Percentiles rank a stretch among this genome's conserved stretches.
Evolutionary conservation across 2,329 filamentous ascomycete species (phyloP).

Genomic region (Coniochaeta hoffmannii): DNA sequence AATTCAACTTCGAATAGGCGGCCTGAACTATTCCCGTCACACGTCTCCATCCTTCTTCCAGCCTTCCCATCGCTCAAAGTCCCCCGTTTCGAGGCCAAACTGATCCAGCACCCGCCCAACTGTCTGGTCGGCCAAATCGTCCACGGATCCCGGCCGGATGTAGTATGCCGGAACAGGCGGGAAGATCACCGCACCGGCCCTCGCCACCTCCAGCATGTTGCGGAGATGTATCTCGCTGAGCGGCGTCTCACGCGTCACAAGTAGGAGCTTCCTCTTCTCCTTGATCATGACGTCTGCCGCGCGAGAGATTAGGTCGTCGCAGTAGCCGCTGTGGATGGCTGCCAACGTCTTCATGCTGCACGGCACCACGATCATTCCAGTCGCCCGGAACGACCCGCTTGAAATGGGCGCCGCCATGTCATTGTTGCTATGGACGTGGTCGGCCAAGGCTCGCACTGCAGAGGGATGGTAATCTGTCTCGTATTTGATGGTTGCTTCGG

Average conservation of each 20-base stretch:
- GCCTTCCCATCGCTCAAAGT: constrained; percentile 31
- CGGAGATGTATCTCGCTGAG: constrained; percentile 37
- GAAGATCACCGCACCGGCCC: constrained; percentile 32
- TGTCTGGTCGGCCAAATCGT: constrained; percentile 35
- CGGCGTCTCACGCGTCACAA: constrained; percentile 35
- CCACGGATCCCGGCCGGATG: constrained; percentile 26
- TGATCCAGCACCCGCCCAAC: constrained; percentile 38
- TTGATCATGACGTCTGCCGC: constrained; percentile 39
- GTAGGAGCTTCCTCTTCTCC: constrained; percentile 29
- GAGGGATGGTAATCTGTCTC: constrained; percentile 31
- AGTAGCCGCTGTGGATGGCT: constrained; percentile 29
- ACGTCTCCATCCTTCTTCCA: constrained; percentile 14
- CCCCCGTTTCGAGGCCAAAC: constrained; percentile 31
- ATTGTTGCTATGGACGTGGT: constrained; percentile 27
- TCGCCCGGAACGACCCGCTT: constrained; percentile 33
- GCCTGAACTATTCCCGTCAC: too few relatives aligned
- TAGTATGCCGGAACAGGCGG: constrained; percentile 38
- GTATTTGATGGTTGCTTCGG: constrained; percentile 36
- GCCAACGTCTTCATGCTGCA: constrained; percentile 43
- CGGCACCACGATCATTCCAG: constrained; percentile 39
- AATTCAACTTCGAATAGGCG: too few relatives aligned
- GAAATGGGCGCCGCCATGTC: constrained; percentile 37
- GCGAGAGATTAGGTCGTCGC: constrained; percentile 35
- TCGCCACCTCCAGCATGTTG: constrained; percentile 33
- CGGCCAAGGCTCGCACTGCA: constrained; percentile 29